A percentile compares a stretch with the other conserved stretches of the same genome.
Conservation (phyloP, 352 stramenopile genomes). For the Pythium guiyangense region DNA sequence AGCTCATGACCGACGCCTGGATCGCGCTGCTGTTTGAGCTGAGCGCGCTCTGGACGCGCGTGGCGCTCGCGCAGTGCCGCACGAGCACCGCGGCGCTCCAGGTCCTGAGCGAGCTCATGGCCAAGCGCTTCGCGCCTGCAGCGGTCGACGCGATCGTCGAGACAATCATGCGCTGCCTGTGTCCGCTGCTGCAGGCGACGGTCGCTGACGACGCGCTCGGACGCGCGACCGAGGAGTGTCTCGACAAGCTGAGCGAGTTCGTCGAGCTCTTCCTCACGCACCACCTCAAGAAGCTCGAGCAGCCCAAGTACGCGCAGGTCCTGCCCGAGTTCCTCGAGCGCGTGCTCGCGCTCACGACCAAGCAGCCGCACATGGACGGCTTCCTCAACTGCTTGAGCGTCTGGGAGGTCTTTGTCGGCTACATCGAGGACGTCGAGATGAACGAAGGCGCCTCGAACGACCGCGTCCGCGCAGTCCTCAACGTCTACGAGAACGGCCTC, state of each 20-base stretch:
- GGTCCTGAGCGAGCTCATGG: constrained; percentile 58
- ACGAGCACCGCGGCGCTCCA: constrained; percentile 52
- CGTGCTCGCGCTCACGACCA: constrained; percentile 56
- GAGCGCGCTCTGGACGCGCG: constrained; percentile 30
- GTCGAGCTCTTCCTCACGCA: constrained; percentile 72
- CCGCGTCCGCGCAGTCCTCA: constrained; percentile 36
- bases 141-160: constrained; percentile 44
- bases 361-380: constrained; percentile 67
- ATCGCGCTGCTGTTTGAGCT: constrained; percentile 61
- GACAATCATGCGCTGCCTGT: constrained; percentile 47
- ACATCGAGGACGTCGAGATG: constrained; percentile 75
- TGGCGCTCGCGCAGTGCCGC: constrained; percentile 13
- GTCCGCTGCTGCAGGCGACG: constrained; percentile 54
- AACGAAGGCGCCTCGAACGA: constrained; percentile 62
- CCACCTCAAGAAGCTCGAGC: constrained; percentile 68
- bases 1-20: constrained; percentile 53
- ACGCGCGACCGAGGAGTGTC: constrained; percentile 46
- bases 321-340: constrained; percentile 54
- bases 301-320: constrained; percentile 36
- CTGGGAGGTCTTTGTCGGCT: constrained; percentile 81
- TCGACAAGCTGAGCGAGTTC: constrained; percentile 76
- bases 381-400: constrained; percentile 78
- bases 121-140: constrained; percentile 46
- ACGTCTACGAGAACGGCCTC: constrained; percentile 64
- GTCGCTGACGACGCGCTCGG: constrained; percentile 49